Evolutionary conservation across 2,329 filamentous ascomycete species (phyloP).

Genomic region (Diaporthe citrichinensis): DNA sequence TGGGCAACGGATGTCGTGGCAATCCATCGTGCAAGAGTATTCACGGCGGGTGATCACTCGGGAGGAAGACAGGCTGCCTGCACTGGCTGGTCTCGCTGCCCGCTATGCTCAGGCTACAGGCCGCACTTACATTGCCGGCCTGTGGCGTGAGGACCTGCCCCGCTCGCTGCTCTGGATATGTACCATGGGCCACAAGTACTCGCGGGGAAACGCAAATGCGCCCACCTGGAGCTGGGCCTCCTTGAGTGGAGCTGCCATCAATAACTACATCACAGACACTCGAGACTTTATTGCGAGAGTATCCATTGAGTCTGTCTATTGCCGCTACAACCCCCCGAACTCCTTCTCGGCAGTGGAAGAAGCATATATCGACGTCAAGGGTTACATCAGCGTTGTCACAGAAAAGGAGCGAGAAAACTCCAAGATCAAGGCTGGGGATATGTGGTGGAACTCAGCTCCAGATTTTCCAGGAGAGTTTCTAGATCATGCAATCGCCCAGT

Average conservation of each 20-base stretch:
- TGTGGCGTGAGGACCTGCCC: neutral
- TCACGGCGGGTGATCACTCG: rapidly evolving
- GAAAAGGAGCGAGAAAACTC: too few relatives aligned
- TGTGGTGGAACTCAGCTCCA: neutral
- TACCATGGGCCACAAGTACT: too few relatives aligned
- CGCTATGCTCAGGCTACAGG: neutral
- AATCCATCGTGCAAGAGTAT: neutral
- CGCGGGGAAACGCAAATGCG: too few relatives aligned
- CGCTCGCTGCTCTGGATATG: neutral
- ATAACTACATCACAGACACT: too few relatives aligned
- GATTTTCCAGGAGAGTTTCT: too few relatives aligned
- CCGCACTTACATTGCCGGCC: neutral
- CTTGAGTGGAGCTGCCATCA: too few relatives aligned
- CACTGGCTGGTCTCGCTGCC: neutral
- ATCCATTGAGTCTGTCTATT: neutral
- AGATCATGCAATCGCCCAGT: neutral
- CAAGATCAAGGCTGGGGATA: neutral
- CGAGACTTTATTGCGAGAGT: neutral
- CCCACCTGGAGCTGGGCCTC: conserved; percentile 22
- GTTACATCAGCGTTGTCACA: neutral
- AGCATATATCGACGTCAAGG: neutral
- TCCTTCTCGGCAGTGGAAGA: neutral
- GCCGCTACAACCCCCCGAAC: neutral
- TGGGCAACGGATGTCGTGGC: neutral
- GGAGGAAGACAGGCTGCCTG: neutral